Percentiles rank a stretch among this genome's conserved stretches.
phyloP scores from a whole-genome alignment of 176 grass and related monocot genomes.

The Eremochloa ophiuroides region DNA sequence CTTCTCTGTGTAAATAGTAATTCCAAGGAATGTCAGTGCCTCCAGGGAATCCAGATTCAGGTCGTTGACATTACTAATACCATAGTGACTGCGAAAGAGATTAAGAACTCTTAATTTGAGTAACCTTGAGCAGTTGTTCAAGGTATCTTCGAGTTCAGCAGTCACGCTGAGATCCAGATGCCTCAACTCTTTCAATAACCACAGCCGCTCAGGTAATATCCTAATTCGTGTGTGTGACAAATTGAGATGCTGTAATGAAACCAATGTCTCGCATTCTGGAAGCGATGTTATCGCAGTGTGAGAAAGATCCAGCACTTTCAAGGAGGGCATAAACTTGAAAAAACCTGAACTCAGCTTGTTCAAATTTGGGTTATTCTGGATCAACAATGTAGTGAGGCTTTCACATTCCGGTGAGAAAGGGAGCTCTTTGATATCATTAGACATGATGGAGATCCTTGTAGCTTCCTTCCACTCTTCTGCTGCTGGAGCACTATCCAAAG shows the following conservation, averaged over 20 bases:
- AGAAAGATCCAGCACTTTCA: slow-evolving; percentile 84
- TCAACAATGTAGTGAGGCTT: slow-evolving; percentile 48
- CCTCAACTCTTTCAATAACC: slow-evolving; percentile 54
- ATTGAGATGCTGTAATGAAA: slow-evolving; percentile 51
- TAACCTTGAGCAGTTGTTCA: slow-evolving; percentile 69
- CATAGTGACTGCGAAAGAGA: slow-evolving; percentile 68
- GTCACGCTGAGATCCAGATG: slow-evolving; percentile 77
- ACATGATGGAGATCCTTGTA: slow-evolving; percentile 71
- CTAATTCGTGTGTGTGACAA: slow-evolving; percentile 57
- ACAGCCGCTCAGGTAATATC: slow-evolving; percentile 45
- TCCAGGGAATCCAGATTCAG: slow-evolving; percentile 60
- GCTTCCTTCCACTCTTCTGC: slow-evolving; percentile 18
- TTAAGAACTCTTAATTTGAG: slow-evolving; percentile 53
- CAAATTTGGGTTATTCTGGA: slow-evolving; percentile 71
- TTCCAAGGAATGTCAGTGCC: slow-evolving; percentile 45
- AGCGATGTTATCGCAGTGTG: slow-evolving; percentile 54
- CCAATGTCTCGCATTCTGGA: slow-evolving; percentile 46
- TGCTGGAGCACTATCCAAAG: slow-evolving; percentile 43
- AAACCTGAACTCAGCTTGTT: slow-evolving; percentile 39
- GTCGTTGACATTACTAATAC: slow-evolving; percentile 43
- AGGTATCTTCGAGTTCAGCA: slow-evolving; percentile 45
- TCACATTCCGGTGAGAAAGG: slow-evolving; percentile 44
- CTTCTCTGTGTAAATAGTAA: slow-evolving; percentile 63
- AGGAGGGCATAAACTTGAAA: slow-evolving; percentile 49
- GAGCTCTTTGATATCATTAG: slow-evolving; percentile 58